phyloP scores from a whole-genome alignment of 768 basidiomycete species.

The Rhizopogon vulgaris region DNA sequence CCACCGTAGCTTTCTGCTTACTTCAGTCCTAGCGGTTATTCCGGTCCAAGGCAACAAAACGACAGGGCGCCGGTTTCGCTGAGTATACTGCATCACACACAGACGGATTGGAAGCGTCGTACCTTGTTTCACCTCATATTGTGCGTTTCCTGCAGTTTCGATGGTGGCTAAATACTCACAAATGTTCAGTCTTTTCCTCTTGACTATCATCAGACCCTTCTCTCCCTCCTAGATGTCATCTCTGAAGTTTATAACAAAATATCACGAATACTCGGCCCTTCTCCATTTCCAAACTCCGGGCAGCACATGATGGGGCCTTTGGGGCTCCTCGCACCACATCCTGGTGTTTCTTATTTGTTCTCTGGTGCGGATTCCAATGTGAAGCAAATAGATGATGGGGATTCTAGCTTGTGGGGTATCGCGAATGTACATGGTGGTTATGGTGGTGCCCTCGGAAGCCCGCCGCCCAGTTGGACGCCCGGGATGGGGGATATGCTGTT shows the following conservation, averaged over 20 bases:
- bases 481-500: slow-evolving; percentile 64
- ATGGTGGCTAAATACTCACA: slow-evolving; percentile 2
- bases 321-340: slow-evolving; percentile 69
- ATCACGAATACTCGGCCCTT: slow-evolving; percentile 74
- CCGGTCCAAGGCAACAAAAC: slow-evolving; percentile 51
- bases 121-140: slow-evolving; percentile 68
- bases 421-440: slow-evolving; percentile 41
- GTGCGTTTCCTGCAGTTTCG: slow-evolving; percentile 35
- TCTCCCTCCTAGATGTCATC: slow-evolving; percentile 84
- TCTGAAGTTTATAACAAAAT: slow-evolving; percentile 90
- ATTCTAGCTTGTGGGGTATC: slow-evolving; percentile 67
- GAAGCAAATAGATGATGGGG: slow-evolving; percentile 34
- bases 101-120: slow-evolving; percentile 59
- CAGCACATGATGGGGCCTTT: slow-evolving; percentile 74
- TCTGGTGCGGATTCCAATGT: slow-evolving; percentile 29
- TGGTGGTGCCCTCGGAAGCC: slow-evolving; percentile 35
- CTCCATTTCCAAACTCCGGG: slow-evolving; percentile 62
- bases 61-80: slow-evolving; percentile 40
- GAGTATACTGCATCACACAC: slow-evolving; percentile 58
- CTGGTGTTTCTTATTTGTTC: slow-evolving; percentile 79
- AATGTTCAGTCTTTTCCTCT: slow-evolving; percentile 69
- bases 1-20: slow-evolving; percentile 5
- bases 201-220: slow-evolving; percentile 85
- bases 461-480: slow-evolving; percentile 58
- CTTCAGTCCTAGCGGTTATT: slow-evolving; percentile 44